A percentile compares a stretch with the other conserved stretches of the same genome.
Conservation (phyloP, 139 green algal genomes). For the Picochlorum sp. region DNA sequence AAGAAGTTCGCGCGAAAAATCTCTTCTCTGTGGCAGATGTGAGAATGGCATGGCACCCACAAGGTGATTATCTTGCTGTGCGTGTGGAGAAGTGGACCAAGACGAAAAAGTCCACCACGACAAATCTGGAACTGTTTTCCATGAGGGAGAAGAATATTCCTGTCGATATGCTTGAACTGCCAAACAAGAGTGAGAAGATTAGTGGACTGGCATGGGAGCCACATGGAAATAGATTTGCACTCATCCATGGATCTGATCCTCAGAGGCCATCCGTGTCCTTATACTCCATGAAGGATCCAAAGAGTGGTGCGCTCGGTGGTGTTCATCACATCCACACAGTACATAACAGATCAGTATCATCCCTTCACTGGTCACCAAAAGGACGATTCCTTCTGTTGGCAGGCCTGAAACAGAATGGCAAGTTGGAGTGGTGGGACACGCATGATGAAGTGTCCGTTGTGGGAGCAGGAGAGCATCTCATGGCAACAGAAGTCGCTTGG, state of each 20-base stretch:
- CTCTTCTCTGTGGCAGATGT: slow-evolving; percentile 83
- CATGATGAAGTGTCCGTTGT: slow-evolving; percentile 84
- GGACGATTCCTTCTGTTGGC: slow-evolving; percentile 89
- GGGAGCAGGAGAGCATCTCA: slow-evolving; percentile 88
- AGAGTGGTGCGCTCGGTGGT: slow-evolving; percentile 32
- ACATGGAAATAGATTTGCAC: slow-evolving; percentile 74
- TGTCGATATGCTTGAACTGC: slow-evolving; percentile 65
- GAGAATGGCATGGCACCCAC: slow-evolving; percentile 87
- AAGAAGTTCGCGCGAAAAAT: slow-evolving; percentile 92
- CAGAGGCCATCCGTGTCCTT: slow-evolving; percentile 71
- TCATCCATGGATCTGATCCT: slow-evolving; percentile 84
- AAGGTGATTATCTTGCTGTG: slow-evolving; percentile 93
- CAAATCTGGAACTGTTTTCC: slow-evolving; percentile 92
- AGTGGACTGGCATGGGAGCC: slow-evolving; percentile 91
- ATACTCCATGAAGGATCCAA: slow-evolving; percentile 83
- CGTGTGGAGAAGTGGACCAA: slow-evolving; percentile 96
- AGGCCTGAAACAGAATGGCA: slow-evolving; percentile 81
- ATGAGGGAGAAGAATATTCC: slow-evolving; percentile 32
- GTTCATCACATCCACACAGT: slow-evolving; percentile 44
- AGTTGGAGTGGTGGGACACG: slow-evolving; percentile 96
- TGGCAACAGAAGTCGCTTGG: slow-evolving; percentile 90
- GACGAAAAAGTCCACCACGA: slow-evolving; percentile 92
- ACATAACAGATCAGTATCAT: slow-evolving; percentile 66
- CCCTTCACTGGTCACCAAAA: slow-evolving; percentile 80
- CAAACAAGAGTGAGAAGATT: slow-evolving; percentile 66